Conservation (phyloP, 108 stramenopile species). For the Skeletonema costatum region DNA sequence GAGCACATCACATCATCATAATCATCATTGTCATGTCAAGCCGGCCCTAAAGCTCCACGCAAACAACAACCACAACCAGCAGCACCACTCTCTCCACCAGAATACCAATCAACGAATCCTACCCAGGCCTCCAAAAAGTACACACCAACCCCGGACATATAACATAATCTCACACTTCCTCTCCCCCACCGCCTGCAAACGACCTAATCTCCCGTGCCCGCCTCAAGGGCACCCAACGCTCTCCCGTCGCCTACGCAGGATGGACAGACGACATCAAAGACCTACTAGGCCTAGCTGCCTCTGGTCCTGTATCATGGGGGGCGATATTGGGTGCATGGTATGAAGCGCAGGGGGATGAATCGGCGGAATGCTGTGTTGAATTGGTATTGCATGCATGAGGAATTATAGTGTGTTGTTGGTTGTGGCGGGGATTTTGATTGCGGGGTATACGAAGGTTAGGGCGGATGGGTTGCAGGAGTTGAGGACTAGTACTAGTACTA, state of each 20-base stretch:
- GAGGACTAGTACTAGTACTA: slow-evolving; percentile 74
- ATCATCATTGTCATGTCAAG: neutral
- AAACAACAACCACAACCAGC: neutral
- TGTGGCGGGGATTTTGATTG: slow-evolving; percentile 47
- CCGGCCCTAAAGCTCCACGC: neutral
- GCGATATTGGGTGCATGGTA: slow-evolving; percentile 63
- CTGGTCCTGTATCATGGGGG: slow-evolving; percentile 78
- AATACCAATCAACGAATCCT: slow-evolving; percentile 58
- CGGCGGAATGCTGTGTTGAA: slow-evolving; percentile 1
- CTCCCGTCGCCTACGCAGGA: slow-evolving; percentile 69
- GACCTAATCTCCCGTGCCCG: slow-evolving; percentile 57
- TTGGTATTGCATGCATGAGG: slow-evolving; percentile 62
- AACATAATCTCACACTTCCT: slow-evolving; percentile 70
- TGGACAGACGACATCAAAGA: slow-evolving; percentile 80
- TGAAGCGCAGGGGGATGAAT: slow-evolving; percentile 25
- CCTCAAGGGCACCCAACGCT: slow-evolving; percentile 55
- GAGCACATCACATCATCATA: neutral
- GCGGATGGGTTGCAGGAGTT: slow-evolving; percentile 60
- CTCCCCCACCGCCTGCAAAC: slow-evolving; percentile 44
- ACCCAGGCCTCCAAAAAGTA: slow-evolving; percentile 56
- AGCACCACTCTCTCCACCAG: slow-evolving; percentile 39
- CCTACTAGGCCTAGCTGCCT: slow-evolving; percentile 63
- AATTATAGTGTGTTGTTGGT: slow-evolving; percentile 62
- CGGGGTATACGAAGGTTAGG: slow-evolving; percentile 52
- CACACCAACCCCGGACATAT: slow-evolving; percentile 79